These are phyloP conservation scores for Pyronema omphalodes DNA, from an alignment of 495 filamentous ascomycete genomes.

Conservation along the genomic window DNA sequence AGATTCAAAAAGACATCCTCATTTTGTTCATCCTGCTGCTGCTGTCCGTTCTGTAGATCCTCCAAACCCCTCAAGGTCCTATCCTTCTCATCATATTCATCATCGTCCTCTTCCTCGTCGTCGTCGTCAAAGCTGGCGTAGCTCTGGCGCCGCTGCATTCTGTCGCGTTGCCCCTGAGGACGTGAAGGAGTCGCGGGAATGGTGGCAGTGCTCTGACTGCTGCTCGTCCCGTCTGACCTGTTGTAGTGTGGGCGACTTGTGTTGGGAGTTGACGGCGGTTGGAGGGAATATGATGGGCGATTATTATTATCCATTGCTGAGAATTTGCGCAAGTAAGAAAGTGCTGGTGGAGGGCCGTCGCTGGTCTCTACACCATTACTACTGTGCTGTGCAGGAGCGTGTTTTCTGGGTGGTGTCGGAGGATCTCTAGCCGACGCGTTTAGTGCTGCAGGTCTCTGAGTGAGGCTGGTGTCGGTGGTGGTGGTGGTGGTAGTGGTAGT, in stretches of 20 bases:
- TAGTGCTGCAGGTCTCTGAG: slow-evolving; percentile 7
- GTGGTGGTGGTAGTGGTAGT: no score
- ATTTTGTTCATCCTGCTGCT: slow-evolving; percentile 7
- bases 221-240: slow-evolving; percentile 3
- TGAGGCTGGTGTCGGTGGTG: no score
- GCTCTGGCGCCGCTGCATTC: slow-evolving; percentile 3
- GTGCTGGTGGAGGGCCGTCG: slow-evolving; percentile 21
- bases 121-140: slow-evolving; percentile 3
- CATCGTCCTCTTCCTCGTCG: slow-evolving; percentile 17
- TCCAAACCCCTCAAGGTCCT: slow-evolving; percentile 24
- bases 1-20: slow-evolving; percentile 45
- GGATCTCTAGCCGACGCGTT: slow-evolving; percentile 8
- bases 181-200: slow-evolving; percentile 12
- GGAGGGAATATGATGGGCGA: neutral
- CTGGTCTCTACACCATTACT: slow-evolving; percentile 26
- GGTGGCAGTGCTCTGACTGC: slow-evolving; percentile 8
- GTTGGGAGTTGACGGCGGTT: slow-evolving; percentile 12
- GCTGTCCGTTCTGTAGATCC: slow-evolving; percentile 14
- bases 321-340: slow-evolving; percentile 18
- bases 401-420: slow-evolving; percentile 3
- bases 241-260: slow-evolving; percentile 1
- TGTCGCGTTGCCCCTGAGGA: slow-evolving; percentile 4
- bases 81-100: slow-evolving; percentile 21
- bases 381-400: slow-evolving; percentile 20
- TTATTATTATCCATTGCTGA: slow-evolving; percentile 16